Conservation (phyloP, 257 asterid species). For the Paraleonurus japonicus region DNA sequence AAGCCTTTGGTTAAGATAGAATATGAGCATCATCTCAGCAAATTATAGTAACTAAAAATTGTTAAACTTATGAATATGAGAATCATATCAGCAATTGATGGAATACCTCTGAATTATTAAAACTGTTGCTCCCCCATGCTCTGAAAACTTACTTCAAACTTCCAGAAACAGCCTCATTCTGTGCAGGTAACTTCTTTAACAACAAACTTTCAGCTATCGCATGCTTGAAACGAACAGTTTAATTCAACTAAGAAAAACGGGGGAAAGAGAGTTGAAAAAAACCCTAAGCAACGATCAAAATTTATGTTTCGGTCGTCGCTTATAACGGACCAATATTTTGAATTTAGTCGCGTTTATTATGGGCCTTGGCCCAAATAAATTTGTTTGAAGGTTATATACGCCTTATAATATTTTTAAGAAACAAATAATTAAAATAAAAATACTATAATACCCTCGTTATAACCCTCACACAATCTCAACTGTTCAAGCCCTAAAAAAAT, state of each 20-base stretch:
- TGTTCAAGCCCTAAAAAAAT: too few relatives aligned
- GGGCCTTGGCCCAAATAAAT: not conserved
- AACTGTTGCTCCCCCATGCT: conserved; percentile 98
- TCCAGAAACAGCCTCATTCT: conserved; percentile 84
- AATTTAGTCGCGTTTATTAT: conserved; percentile 21
- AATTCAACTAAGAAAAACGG: not conserved
- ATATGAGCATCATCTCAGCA: not conserved
- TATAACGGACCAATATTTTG: conserved; percentile 45
- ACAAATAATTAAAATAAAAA: too few relatives aligned
- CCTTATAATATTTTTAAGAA: too few relatives aligned
- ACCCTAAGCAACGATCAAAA: not conserved
- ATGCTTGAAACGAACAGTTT: not conserved
- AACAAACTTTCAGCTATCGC: conserved; percentile 4
- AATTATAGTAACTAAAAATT: not conserved
- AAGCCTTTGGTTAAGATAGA: not conserved
- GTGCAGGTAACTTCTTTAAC: conserved; percentile 64
- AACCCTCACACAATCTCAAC: too few relatives aligned
- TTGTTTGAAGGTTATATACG: too few relatives aligned
- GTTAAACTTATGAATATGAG: not conserved
- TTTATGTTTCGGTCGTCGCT: not conserved
- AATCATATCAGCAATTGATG: not conserved
- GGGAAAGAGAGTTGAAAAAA: not conserved
- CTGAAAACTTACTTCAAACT: conserved; percentile 83
- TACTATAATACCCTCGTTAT: too few relatives aligned
- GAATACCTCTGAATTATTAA: conserved; percentile 65